Percentiles rank a stretch among this genome's conserved stretches.
Conservation (phyloP, 2,329 filamentous ascomycete genomes). For the Didymella pinodella region DNA sequence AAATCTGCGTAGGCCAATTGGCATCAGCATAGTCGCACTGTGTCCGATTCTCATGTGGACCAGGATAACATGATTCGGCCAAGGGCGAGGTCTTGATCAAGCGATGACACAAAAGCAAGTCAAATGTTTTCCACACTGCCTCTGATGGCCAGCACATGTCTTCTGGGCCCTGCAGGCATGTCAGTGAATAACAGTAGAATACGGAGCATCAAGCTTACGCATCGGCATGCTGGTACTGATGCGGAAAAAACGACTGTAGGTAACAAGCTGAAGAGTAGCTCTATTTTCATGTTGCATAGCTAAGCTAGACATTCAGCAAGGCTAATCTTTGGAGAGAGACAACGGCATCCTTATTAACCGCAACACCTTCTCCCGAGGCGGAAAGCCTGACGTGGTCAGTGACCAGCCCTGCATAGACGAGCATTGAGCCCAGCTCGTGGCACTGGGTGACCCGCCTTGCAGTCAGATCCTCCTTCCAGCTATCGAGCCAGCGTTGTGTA, state of each 20-base stretch:
- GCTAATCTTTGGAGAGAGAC: background rate
- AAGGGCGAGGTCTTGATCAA: constrained; percentile 3
- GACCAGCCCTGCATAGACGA: background rate
- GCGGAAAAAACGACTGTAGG: background rate
- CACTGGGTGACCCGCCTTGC: background rate
- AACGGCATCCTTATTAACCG: background rate
- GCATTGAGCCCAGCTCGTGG: background rate
- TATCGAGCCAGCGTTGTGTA: background rate
- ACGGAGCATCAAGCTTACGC: background rate
- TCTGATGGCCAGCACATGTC: constrained; percentile 3
- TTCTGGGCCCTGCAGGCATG: background rate
- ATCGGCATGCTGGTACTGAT: background rate
- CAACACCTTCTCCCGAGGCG: background rate
- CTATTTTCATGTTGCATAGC: background rate
- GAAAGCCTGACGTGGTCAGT: background rate
- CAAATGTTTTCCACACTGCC: background rate
- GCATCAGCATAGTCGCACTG: background rate
- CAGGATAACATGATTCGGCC: constrained; percentile 7
- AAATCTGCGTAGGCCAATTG: constrained; percentile 1
- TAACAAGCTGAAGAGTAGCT: background rate
- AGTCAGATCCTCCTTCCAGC: background rate
- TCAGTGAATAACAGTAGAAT: background rate
- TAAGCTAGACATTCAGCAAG: background rate
- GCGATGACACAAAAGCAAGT: background rate
- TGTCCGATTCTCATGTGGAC: background rate